These are phyloP conservation scores for Rhododendron kiyosumense DNA, from an alignment of 148 eudicot genomes.

Conservation along the genomic window DNA sequence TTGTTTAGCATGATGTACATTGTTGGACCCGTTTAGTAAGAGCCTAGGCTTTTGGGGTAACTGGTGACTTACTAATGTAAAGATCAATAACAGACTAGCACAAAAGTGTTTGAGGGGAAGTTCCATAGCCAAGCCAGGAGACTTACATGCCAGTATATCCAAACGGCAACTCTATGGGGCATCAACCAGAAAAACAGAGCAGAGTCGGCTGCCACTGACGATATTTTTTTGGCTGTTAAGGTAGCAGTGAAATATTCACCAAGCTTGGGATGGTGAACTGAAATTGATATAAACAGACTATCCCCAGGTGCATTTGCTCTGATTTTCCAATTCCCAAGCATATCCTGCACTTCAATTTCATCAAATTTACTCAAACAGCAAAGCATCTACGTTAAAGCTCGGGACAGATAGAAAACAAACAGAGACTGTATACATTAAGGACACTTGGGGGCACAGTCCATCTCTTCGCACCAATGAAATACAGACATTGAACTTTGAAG, in stretches of 20 bases:
- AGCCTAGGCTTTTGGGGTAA: background rate
- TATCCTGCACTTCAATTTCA: slow-evolving; percentile 50
- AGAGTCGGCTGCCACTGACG: slow-evolving; percentile 35
- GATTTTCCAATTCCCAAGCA: slow-evolving; percentile 85
- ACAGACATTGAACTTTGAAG: background rate
- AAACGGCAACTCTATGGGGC: slow-evolving; percentile 92
- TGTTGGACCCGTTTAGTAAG: background rate
- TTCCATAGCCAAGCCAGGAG: background rate
- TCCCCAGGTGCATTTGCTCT: slow-evolving; percentile 38
- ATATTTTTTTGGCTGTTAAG: slow-evolving; percentile 59
- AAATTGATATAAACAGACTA: background rate
- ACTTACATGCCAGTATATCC: slow-evolving; percentile 99
- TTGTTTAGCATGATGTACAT: background rate
- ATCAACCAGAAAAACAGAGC: slow-evolving; percentile 79
- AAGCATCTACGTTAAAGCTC: background rate
- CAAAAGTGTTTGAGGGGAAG: background rate
- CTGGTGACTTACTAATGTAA: background rate
- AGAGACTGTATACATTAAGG: background rate
- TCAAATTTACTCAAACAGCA: background rate
- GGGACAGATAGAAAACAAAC: background rate
- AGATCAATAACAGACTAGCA: background rate
- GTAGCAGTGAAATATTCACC: slow-evolving; percentile 55
- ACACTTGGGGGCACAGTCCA: background rate
- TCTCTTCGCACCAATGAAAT: background rate
- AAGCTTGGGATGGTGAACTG: slow-evolving; percentile 3